Evolutionary conservation across 768 basidiomycete genomes (phyloP).

Genomic region (Termitomyces sp.): DNA sequence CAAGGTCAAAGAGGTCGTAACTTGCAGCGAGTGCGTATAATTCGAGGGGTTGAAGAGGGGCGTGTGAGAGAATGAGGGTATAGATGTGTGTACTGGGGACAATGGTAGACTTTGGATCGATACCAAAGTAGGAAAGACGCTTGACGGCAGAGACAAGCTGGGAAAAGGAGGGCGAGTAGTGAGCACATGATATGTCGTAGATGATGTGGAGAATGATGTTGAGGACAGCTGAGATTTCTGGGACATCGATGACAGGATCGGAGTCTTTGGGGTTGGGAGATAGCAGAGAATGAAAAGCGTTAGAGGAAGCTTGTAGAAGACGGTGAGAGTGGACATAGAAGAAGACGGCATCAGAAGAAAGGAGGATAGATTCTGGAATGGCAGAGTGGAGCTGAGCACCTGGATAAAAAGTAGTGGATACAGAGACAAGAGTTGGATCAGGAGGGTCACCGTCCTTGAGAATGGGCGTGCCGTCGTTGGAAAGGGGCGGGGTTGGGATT

Average conservation of each 20-base stretch:
- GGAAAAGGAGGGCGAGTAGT: constrained; percentile 66
- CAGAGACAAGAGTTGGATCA: constrained; percentile 49
- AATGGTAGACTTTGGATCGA: constrained; percentile 42
- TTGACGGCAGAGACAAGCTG: constrained; percentile 52
- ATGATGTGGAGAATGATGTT: constrained; percentile 71
- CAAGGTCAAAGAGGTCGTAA: constrained; percentile 65
- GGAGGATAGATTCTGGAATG: constrained; percentile 58
- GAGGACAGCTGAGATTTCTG: constrained; percentile 54
- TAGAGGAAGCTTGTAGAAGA: constrained; percentile 55
- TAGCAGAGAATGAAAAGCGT: constrained; percentile 57
- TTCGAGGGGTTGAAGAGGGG: constrained; percentile 64
- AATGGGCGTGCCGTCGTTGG: constrained; percentile 16
- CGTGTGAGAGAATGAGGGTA: constrained; percentile 56
- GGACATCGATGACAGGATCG: constrained; percentile 51
- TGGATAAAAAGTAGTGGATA: constrained; percentile 81
- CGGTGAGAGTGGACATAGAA: constrained; percentile 72
- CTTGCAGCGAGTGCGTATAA: constrained; percentile 67
- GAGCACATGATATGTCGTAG: constrained; percentile 68
- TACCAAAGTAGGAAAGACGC: constrained; percentile 54
- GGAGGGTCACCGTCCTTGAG: constrained; percentile 33
- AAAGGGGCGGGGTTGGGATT: constrained; percentile 62
- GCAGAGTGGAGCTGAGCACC: constrained; percentile 50
- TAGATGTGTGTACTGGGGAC: constrained; percentile 51
- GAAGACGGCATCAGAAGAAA: constrained; percentile 74
- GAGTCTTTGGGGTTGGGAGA: constrained; percentile 31